phyloP scores from a whole-genome alignment of 1,284 basidiomycete genomes.

The Cryptococcus hybrid region DNA sequence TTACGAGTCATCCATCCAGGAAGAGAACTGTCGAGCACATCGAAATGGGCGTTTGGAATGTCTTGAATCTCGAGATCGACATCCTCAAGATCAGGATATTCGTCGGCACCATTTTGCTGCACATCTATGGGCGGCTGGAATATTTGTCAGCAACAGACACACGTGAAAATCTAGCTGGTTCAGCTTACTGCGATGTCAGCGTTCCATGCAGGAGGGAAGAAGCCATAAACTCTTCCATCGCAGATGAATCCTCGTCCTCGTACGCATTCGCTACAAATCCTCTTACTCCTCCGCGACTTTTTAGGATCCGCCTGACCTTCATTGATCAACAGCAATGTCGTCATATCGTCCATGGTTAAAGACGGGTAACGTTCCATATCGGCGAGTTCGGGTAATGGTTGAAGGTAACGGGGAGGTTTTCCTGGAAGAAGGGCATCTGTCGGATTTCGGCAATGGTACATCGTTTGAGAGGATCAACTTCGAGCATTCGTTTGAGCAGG shows the following conservation, averaged over 20 bases:
- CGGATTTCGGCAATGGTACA: constrained; percentile 89
- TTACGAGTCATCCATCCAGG: constrained; percentile 54
- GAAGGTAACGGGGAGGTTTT: constrained; percentile 84
- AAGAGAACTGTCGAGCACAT: constrained; percentile 78
- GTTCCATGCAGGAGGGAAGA: constrained; percentile 56
- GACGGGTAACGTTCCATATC: constrained; percentile 49
- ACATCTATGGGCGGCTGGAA: constrained; percentile 14
- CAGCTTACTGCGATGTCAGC: constrained; percentile 43
- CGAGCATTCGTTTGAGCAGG: constrained; percentile 82
- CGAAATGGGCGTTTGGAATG: constrained; percentile 62
- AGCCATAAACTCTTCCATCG: constrained; percentile 54
- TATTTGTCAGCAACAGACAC: constrained; percentile 1
- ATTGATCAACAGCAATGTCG: constrained; percentile 39
- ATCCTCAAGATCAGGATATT: constrained; percentile 60
- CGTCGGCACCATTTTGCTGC: constrained; percentile 51
- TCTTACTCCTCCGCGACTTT: constrained; percentile 45
- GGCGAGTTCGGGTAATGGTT: constrained; percentile 70
- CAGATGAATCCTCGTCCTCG: constrained; percentile 46
- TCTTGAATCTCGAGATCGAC: constrained; percentile 55
- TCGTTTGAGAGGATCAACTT: constrained; percentile 86
- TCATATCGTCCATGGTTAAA: constrained; percentile 45
- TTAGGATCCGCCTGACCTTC: constrained; percentile 45
- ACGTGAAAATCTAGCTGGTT: neutral
- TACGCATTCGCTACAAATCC: constrained; percentile 35
- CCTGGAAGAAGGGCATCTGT: constrained; percentile 81